Percentiles rank a stretch among this genome's conserved stretches.
phyloP scores from a whole-genome alignment of 2,329 filamentous ascomycete genomes.

The Apiospora kogelbergensis region DNA sequence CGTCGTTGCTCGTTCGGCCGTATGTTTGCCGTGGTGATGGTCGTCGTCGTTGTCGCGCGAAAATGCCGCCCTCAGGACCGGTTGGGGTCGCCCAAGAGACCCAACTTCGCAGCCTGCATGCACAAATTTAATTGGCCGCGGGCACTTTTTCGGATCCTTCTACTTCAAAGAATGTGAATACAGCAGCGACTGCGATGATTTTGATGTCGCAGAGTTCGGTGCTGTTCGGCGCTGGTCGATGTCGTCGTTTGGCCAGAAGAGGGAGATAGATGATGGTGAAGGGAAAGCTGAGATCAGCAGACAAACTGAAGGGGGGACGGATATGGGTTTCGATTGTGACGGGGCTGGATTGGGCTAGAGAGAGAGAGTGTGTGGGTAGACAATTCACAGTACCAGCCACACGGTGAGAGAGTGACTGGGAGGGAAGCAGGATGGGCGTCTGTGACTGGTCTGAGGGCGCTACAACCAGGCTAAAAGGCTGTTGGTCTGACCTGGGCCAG shows the following conservation, averaged over 20 bases:
- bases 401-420: background rate
- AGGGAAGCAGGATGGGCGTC: background rate
- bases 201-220: slow-evolving; percentile 8
- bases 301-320: background rate
- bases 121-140: slow-evolving; percentile 12
- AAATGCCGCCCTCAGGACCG: slow-evolving; percentile 8
- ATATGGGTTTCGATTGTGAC: slow-evolving; percentile 5
- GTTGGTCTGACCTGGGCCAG: background rate
- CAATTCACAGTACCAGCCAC: background rate
- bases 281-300: slow-evolving; percentile 2
- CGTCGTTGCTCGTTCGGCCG: slow-evolving; percentile 6
- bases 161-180: background rate
- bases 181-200: slow-evolving; percentile 8
- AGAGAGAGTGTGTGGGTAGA: background rate
- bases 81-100: slow-evolving; percentile 10
- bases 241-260: slow-evolving; percentile 4
- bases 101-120: slow-evolving; percentile 3
- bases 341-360: background rate
- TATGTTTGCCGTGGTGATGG: slow-evolving; percentile 5
- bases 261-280: slow-evolving; percentile 10
- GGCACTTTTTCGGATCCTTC: background rate
- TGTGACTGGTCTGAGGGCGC: background rate
- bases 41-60: slow-evolving; percentile 9
- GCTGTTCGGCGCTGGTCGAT: slow-evolving; percentile 9
- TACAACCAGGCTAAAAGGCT: background rate